Base-by-base conservation (phyloP, 345 rosid species). In the Sisymbrium irio region DNA sequence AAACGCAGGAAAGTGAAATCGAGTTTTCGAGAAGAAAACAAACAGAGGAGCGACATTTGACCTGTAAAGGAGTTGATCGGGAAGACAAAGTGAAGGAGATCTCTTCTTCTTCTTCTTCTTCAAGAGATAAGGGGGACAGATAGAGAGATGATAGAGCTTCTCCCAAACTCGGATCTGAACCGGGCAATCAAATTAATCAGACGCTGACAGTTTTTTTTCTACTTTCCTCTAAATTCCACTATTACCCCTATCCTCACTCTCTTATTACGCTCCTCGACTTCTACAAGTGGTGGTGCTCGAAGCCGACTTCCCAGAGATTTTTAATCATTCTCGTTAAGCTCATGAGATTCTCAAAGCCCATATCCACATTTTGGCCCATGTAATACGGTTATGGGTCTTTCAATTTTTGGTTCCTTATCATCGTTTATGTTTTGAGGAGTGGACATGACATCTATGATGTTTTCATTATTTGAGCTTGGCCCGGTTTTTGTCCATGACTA, bases 101-200 rank as follows among this genome's bases (percentile, higher is more conserved):
- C 49, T 45, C 71, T 64, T 55, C 47, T 53, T 63, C 28, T 47
- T 49, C 55, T 45, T 63, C 30, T 51, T 54, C 37, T 20, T 12
- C 2, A 28, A 17, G 25, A 54, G 36, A 73, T 65, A 73, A 73
- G 68, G 28, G 30, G 9, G n/a, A 27, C 41, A 55, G 36, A 36
- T 4, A 41, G 12, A 28, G 47, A 65, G 20, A 69, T 8, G n/a
- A 69, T 8, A 51, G 76, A 47, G 17, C 55, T 73, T 73, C 71
- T 64, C 41, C 36, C 71, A 65, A 65, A 65, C 58, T 65, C 49
- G 77, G 39, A 73, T 73, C 71, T 73, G 59, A 74, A 28, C 36
- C 63, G 44, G 62, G 62, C 32, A 64, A 50, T 60, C 73, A 55
- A 33, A 69, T 2, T n/a, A 69, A 42, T 63, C 70, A 54, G 57